phyloP scores from a whole-genome alignment of 2,329 filamentous ascomycete species.

The Ascochyta clinopodiicola region DNA sequence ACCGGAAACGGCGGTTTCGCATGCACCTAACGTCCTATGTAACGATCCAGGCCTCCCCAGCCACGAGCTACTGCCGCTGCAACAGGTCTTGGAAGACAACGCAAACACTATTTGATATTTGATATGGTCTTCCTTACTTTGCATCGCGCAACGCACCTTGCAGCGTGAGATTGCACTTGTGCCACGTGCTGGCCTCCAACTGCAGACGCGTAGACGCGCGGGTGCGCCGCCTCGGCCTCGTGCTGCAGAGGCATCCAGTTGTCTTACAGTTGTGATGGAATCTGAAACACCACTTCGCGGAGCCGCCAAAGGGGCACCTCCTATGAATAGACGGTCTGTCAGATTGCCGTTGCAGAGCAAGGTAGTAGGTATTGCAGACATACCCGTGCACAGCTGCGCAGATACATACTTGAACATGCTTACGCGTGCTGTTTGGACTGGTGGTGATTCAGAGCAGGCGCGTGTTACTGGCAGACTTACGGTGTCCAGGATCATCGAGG shows the following conservation, averaged over 20 bases:
- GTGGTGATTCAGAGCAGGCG: background rate
- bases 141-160: conserved; percentile 7
- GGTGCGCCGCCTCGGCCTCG: conserved; percentile 12
- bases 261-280: conserved; percentile 13
- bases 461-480: background rate
- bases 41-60: conserved; percentile 22
- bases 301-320: conserved; percentile 21
- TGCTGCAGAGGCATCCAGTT: conserved; percentile 16
- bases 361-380: conserved; percentile 3
- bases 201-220: conserved; percentile 22
- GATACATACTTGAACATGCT: background rate
- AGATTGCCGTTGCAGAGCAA: conserved; percentile 8
- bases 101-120: conserved; percentile 1
- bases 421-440: background rate
- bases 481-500: background rate
- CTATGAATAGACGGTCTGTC: conserved; percentile 15
- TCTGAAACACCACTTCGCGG: conserved; percentile 32
- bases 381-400: conserved; percentile 7
- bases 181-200: conserved; percentile 2
- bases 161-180: conserved; percentile 8
- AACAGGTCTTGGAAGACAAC: conserved; percentile 20
- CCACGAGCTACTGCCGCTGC: conserved; percentile 8
- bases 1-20: conserved; percentile 10
- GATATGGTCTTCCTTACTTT: conserved; percentile 11
- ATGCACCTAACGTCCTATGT: background rate